phyloP scores from a whole-genome alignment of 2,329 filamentous ascomycete genomes.

The Hortaea sp. region DNA sequence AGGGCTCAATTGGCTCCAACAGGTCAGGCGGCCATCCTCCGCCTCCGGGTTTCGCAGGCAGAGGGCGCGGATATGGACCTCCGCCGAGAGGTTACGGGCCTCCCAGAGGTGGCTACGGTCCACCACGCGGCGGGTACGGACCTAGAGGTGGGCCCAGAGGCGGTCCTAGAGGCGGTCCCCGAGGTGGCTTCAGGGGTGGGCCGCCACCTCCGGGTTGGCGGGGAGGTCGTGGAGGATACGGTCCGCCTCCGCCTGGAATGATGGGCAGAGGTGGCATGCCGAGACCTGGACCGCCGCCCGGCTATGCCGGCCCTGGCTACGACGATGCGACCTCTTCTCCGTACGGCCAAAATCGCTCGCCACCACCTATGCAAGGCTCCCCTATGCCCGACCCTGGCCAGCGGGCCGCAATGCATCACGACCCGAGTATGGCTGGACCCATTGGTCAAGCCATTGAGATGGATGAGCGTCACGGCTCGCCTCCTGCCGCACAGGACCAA shows the following conservation, averaged over 20 bases:
- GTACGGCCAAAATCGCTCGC: conserved; percentile 10
- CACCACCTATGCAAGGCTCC: not conserved
- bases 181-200: conserved; percentile 33
- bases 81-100: conserved; percentile 33
- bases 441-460: conserved; percentile 68
- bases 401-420: conserved; percentile 20
- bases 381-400: not conserved
- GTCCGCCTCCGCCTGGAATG: conserved; percentile 10
- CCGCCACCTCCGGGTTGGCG: conserved; percentile 17
- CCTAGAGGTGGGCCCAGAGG: conserved; percentile 29
- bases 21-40: conserved; percentile 22
- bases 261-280: conserved; percentile 20
- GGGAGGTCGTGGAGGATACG: conserved; percentile 19
- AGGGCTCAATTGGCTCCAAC: conserved; percentile 34
- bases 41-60: conserved; percentile 10
- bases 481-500: conserved; percentile 19
- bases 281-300: conserved; percentile 15
- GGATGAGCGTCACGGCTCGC: conserved; percentile 56
- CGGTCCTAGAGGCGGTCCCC: conserved; percentile 14
- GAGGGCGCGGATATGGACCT: conserved; percentile 21
- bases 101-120: conserved; percentile 45
- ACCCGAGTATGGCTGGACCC: conserved; percentile 17
- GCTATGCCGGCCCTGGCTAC: conserved; percentile 10
- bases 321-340: not conserved
- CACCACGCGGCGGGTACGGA: conserved; percentile 35